Evolutionary conservation across 2,329 filamentous ascomycete genomes (phyloP), one percentile per base, ranked within the genome.

Genomic region (Setomelanomma holmii): DNA sequence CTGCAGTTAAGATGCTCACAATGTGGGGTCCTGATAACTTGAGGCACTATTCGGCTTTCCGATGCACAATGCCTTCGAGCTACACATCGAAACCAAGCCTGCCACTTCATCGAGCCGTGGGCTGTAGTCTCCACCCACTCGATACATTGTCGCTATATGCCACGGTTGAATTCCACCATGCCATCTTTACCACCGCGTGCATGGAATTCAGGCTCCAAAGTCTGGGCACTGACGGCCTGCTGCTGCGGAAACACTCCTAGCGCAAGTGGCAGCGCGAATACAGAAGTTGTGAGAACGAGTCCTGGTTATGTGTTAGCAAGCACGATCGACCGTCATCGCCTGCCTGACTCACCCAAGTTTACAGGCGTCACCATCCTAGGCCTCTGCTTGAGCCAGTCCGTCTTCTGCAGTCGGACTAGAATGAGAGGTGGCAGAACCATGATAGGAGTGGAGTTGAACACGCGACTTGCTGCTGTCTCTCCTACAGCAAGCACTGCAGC

Each of bases 81-180:
- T n/a, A n/a, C n/a, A n/a, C n/a, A n/a, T n/a, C n/a, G n/a, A n/a
- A n/a, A n/a, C n/a, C n/a, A n/a, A n/a, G n/a, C n/a, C n/a, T n/a
- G n/a, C n/a, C n/a, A n/a, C n/a, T n/a, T n/a, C n/a, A n/a, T n/a
- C n/a, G n/a, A 23, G n/a, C 23, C 8, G 22, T 23, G 4, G 22
- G 14, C 41, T 19, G 24, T 23, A 21, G 4, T 39, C 46, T 43
- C 10, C 20, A 24, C 33, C 8, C 41, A 16, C 17, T 17, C 51
- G 41, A 17, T 40, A 43, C 53, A 30, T 38, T 23, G 40, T 35
- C 43, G 52, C 75, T 79, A 97, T 66, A 99, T 93, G 11, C 95
- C 95, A 68, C 95, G 86, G 76, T 99, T 98, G 77, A 99, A 98
- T 73, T 96, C 91, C n/a, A 99, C 90, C 79, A 91, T 81, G 0